Conservation (phyloP, 2,329 filamentous ascomycete genomes). For the Neospermospora avenae region DNA sequence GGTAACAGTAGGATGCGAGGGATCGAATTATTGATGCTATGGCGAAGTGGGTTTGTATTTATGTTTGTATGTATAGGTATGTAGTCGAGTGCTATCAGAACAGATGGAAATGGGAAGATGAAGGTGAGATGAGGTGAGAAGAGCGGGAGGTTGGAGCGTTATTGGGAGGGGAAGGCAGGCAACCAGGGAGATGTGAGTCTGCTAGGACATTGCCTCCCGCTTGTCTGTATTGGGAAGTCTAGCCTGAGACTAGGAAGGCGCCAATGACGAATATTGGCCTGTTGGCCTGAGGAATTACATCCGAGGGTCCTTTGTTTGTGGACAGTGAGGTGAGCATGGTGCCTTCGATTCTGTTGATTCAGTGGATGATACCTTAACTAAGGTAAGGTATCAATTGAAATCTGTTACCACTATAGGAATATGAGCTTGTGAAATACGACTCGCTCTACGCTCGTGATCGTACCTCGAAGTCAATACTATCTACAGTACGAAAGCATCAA, state of each 20-base stretch:
- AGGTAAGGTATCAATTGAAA: too few relatives aligned
- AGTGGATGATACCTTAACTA: not conserved
- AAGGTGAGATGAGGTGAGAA: not conserved
- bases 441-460: too few relatives aligned
- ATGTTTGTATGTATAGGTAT: not conserved
- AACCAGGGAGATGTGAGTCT: not conserved
- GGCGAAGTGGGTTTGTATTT: not conserved
- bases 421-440: too few relatives aligned
- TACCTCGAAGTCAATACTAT: too few relatives aligned
- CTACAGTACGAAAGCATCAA: too few relatives aligned
- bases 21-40: constrained; percentile 5
- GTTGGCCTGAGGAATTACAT: not conserved
- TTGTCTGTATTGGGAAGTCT: not conserved
- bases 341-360: not conserved
- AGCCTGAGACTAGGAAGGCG: too few relatives aligned
- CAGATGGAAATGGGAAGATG: not conserved
- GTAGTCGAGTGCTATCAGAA: constrained; percentile 3
- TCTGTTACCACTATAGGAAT: too few relatives aligned
- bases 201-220: too few relatives aligned
- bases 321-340: not conserved
- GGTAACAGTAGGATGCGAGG: not conserved
- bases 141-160: constrained; percentile 7
- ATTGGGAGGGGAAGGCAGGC: not conserved
- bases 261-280: not conserved
- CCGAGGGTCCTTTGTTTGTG: not conserved